These are phyloP conservation scores for Chimonanthus salicifolius DNA, from an alignment of 164 flowering plant species.

Conservation along the genomic window DNA sequence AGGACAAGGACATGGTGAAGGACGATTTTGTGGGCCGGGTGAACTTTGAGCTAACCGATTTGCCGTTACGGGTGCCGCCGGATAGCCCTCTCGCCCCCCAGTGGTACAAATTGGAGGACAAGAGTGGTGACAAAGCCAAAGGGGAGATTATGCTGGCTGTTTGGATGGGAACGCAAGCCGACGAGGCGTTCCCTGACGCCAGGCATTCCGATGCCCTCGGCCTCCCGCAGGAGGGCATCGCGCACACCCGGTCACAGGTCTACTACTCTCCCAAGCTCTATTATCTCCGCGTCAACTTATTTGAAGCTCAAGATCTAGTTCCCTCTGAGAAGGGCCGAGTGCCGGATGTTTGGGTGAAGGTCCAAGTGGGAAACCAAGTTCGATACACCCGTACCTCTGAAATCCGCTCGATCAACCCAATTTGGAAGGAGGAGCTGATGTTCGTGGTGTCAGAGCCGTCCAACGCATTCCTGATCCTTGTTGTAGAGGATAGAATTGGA, in stretches of 20 bases:
- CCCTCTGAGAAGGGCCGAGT: slow-evolving; percentile 34
- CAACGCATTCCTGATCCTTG: slow-evolving; percentile 45
- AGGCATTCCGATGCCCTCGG: slow-evolving; percentile 80
- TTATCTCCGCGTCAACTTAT: slow-evolving; percentile 59
- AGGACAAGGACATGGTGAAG: slow-evolving; percentile 63
- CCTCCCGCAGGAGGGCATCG: slow-evolving; percentile 35
- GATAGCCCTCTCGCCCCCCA: slow-evolving; percentile 89
- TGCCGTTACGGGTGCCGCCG: slow-evolving; percentile 80
- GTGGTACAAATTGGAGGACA: slow-evolving; percentile 71
- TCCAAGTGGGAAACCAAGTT: slow-evolving; percentile 50
- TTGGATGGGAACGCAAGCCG: slow-evolving; percentile 98
- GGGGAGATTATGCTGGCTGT: slow-evolving; percentile 91
- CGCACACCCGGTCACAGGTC: slow-evolving; percentile 63
- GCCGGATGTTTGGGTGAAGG: slow-evolving; percentile 36
- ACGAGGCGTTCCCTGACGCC: slow-evolving; percentile 72
- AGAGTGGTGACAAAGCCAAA: slow-evolving; percentile 38
- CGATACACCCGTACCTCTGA: slow-evolving; percentile 29
- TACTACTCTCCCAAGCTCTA: slow-evolving; percentile 80
- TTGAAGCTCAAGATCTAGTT: slow-evolving; percentile 82
- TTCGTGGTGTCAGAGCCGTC: slow-evolving; percentile 75
- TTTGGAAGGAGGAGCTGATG: slow-evolving; percentile 79
- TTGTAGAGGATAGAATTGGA: slow-evolving; percentile 51
- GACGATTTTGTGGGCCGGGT: slow-evolving; percentile 75
- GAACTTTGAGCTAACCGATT: slow-evolving; percentile 48
- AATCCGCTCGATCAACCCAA: slow-evolving; percentile 29